These are phyloP conservation scores for Melampsora larici-populina DNA, from an alignment of 1,284 basidiomycete genomes.

Conservation along the genomic window DNA sequence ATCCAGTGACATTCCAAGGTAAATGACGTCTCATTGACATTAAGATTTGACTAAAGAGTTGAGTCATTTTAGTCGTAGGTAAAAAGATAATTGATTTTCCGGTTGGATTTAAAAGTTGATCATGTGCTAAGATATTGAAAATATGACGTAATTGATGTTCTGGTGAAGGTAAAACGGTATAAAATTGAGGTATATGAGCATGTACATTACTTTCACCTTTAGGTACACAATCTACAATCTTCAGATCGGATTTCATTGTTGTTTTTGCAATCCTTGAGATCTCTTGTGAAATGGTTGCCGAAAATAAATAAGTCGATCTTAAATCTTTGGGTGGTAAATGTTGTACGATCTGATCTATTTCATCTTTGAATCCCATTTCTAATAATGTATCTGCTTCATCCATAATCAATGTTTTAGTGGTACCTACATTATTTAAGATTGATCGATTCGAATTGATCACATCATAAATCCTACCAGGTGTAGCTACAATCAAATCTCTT, in stretches of 20 bases:
- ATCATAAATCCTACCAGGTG: conserved; percentile 84
- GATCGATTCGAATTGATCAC: conserved; percentile 65
- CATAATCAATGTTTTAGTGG: conserved; percentile 67
- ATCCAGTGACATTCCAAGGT: conserved; percentile 55
- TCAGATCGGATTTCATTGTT: conserved; percentile 65
- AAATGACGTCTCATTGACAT: conserved; percentile 52
- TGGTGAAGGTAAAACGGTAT: conserved; percentile 68
- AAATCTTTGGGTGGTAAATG: conserved; percentile 66
- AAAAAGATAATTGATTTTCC: conserved; percentile 83
- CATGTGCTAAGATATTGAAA: conserved; percentile 77
- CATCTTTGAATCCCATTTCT: conserved; percentile 92
- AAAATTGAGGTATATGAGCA: conserved; percentile 76
- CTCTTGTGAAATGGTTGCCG: conserved; percentile 67
- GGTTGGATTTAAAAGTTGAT: conserved; percentile 68
- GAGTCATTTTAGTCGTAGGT: conserved; percentile 81
- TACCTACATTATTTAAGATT: conserved; percentile 60
- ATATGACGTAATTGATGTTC: conserved; percentile 74
- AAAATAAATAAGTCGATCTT: conserved; percentile 90
- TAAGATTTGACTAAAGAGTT: conserved; percentile 68
- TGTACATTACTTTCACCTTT: conserved; percentile 65
- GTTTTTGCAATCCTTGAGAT: conserved; percentile 58
- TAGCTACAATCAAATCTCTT: conserved; percentile 85
- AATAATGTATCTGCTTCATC: conserved; percentile 95
- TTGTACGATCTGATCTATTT: conserved; percentile 71
- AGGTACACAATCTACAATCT: conserved; percentile 63